These are phyloP conservation scores for Bipolaris sorokiniana DNA, from an alignment of 2,329 filamentous ascomycete species.

Conservation along the genomic window DNA sequence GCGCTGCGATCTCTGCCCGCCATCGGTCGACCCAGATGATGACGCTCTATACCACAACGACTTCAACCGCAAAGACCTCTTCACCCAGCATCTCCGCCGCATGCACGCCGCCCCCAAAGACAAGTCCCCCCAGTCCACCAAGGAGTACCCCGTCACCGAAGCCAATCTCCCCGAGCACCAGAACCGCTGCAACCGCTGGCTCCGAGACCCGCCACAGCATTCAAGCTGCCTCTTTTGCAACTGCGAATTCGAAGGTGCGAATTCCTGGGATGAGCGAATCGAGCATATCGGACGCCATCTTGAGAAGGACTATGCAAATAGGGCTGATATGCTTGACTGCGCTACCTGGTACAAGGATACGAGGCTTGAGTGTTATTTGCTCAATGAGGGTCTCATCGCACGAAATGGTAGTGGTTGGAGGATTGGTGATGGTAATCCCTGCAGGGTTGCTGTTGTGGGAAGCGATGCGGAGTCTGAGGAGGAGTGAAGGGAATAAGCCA, in stretches of 20 bases:
- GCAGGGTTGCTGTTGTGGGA: constrained; percentile 9
- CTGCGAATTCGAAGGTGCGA: constrained; percentile 65
- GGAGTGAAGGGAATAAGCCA: constrained; percentile 8
- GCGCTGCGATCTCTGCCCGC: constrained; percentile 71
- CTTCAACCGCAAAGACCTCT: constrained; percentile 93
- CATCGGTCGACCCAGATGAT: constrained; percentile 42
- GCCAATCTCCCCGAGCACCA: constrained; percentile 64
- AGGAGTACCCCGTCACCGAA: constrained; percentile 56
- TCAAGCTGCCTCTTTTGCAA: constrained; percentile 71
- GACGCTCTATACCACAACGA: constrained; percentile 56
- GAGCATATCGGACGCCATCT: constrained; percentile 86
- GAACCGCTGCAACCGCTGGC: constrained; percentile 62
- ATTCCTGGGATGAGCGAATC: constrained; percentile 81
- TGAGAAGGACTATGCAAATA: constrained; percentile 59
- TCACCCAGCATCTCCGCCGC: constrained; percentile 83
- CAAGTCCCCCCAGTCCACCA: constrained; percentile 47
- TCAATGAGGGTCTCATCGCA: constrained; percentile 48
- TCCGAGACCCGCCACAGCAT: constrained; percentile 66
- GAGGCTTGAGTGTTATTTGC: constrained; percentile 49
- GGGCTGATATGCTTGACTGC: constrained; percentile 22
- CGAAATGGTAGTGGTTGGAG: constrained; percentile 37
- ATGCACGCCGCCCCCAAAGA: constrained; percentile 71
- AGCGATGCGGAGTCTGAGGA: constrained; percentile 24
- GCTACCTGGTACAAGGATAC: constrained; percentile 37
- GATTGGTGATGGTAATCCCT: constrained; percentile 43